Evolutionary conservation across 352 stramenopile species (phyloP), one percentile per base, ranked within the genome.

Genomic region (Globisporangium camurandrum): DNA sequence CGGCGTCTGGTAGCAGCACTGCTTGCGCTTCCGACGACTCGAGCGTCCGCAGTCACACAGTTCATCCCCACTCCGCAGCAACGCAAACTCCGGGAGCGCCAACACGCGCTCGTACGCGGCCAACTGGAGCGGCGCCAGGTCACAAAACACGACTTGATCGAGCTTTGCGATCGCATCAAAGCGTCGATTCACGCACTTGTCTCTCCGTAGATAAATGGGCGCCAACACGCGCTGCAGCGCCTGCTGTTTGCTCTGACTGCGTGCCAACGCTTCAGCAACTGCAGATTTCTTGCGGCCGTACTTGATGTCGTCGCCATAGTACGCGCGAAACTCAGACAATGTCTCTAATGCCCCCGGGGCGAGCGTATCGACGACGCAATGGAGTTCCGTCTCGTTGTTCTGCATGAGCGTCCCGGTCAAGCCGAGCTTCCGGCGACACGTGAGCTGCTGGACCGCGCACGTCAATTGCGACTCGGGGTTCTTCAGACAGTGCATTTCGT

Each of bases 401-500:
- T 95, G 83, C 67, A 95, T 86, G 38, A 89, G 66, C 19, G 89
- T 97, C 10, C 87, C 89, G 4, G 88, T 96, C 16, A 97, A 74
- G 23, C 94, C 78, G 14, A 97, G 61, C 33, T 80, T 88, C 11
- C 69, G 76, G 0, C 64, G 47, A 43, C 81, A 90, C 49, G 54
- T 67, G 37, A 88, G 69, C 4, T 66, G 52, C 28, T 86, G 86
- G 0, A 96, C 81, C 45, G 89, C 71, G 39, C 76, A 57, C 1
- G 77, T 86, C 5, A 99, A 69, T 54, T 98, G 95, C 14, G 94
- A 92, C 44, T 98, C 95, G 19, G 91, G 75, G 65, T 99, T 99
- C 53, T 98, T 97, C 24, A 99, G 74, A 33, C 96, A 95, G 71
- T 99, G 97, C 48, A 97, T 98, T 68, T 99, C 97, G 63, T 99